Evolutionary conservation across 106 monocot genomes (phyloP).

Genomic region (Dioscorea dumetorum): DNA sequence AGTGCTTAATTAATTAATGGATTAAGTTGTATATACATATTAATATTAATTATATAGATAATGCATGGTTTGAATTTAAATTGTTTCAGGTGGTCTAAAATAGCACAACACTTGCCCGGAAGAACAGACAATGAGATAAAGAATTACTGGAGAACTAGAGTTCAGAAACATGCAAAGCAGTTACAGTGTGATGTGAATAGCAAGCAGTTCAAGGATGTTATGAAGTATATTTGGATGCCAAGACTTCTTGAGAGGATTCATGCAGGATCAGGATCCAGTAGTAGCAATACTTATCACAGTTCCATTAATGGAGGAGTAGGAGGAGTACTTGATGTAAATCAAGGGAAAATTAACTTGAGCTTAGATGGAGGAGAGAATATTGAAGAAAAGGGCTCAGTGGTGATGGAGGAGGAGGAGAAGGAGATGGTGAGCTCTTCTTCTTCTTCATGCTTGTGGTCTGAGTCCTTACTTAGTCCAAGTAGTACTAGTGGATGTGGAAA

Average conservation of each 20-base stretch:
- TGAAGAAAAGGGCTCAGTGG: too few species aligned
- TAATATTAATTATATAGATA: slow-evolving; percentile 33
- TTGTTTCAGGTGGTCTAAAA: slow-evolving; percentile 56
- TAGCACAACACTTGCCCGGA: slow-evolving; percentile 53
- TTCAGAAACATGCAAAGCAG: slow-evolving; percentile 81
- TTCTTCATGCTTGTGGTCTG: too few species aligned
- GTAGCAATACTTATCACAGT: too few species aligned
- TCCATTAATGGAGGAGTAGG: too few species aligned
- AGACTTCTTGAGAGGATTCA: slow-evolving; percentile 57
- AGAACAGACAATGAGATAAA: slow-evolving; percentile 82
- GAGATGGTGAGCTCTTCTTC: too few species aligned
- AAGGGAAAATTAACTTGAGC: too few species aligned
- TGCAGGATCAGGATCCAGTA: too few species aligned
- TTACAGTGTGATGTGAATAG: slow-evolving; percentile 51
- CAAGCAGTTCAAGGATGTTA: slow-evolving; percentile 58
- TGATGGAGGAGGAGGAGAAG: too few species aligned
- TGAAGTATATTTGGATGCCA: slow-evolving; percentile 74
- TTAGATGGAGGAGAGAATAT: too few species aligned
- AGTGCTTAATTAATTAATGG: neutral
- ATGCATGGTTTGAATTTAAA: slow-evolving; percentile 55
- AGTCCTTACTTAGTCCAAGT: too few species aligned
- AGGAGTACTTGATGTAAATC: too few species aligned
- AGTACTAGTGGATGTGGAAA: too few species aligned
- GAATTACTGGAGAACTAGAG: slow-evolving; percentile 90
- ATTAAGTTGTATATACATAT: neutral